Evolutionary conservation across 169 alveolate genomes (phyloP), one percentile per base, ranked within the genome.

Genomic region (Plasmodium fragile): DNA sequence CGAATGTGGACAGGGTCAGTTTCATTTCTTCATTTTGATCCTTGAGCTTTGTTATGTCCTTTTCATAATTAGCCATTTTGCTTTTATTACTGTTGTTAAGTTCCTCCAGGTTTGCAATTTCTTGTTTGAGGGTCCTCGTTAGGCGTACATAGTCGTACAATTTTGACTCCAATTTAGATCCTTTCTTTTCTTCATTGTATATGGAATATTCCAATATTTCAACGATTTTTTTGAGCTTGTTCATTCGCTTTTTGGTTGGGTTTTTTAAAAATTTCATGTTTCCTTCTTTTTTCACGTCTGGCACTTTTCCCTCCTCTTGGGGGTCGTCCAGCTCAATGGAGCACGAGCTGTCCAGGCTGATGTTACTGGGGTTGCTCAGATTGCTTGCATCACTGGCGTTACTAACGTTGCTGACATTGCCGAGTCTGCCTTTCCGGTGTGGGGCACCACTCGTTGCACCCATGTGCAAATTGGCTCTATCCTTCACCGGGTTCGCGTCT

Each of bases 11-110:
- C 34, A 91, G 82, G 1, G 92, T 91, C 73, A 71, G 59, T 70
- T 91, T 91, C 92, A 91, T 80, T 91, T 91, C 92, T 81, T 91
- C 92, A 30, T 91, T 91, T 10, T 91, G 94, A 36, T 91, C 94
- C 28, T 91, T 91, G 36, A 91, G 49, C 36, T 81, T 91, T 5
- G 81, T 28, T 30, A 91, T 91, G 81, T 91, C 94, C 39, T 91
- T 91, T 91, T 91, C 94, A 22, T 91, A 91, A 53, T 36, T 45
- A 28, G 41, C 39, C 83, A 91, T 91, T 81, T 81, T 91, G 55
- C 25, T 91, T 39, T 79, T 91, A 80, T 81, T 91, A 30, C 22
- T 70, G 32, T 16, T 80, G 82, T 91, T 91, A 4, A 71, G 30
- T 13, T 65, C 45, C 53, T 91, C 85, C 70, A 91, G 36, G 55